Percentiles rank a stretch among this genome's conserved stretches.
These are phyloP conservation scores for Trichoderma sp. DNA, from an alignment of 2,329 filamentous ascomycete species.

Conservation along the genomic window DNA sequence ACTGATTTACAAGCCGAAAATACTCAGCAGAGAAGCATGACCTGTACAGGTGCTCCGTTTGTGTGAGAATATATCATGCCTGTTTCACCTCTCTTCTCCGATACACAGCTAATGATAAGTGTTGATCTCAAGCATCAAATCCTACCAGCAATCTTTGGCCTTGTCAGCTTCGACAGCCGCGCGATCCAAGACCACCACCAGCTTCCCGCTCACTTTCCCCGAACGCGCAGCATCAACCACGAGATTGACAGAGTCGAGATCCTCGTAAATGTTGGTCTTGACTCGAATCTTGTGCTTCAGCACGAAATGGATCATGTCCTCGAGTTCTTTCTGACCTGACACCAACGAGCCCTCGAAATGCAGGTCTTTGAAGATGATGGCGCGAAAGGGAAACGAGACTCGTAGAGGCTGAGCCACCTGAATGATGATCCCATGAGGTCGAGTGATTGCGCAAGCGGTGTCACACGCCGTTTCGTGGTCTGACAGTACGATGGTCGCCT, in stretches of 20 bases:
- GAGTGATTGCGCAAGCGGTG: neutral
- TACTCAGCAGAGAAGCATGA: too few species aligned
- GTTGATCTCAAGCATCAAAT: too few species aligned
- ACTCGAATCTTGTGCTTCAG: neutral
- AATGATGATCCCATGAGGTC: neutral
- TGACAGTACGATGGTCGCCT: neutral
- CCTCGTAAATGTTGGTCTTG: neutral
- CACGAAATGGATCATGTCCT: neutral
- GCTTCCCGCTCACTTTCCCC: neutral
- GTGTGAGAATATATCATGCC: too few species aligned
- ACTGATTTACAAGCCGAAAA: too few species aligned
- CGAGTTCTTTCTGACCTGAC: neutral
- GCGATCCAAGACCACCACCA: neutral
- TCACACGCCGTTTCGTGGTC: neutral
- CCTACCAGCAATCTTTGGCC: too few species aligned
- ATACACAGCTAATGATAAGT: too few species aligned
- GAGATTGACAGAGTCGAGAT: neutral
- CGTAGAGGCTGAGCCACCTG: neutral
- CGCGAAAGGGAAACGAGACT: neutral
- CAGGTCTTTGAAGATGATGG: neutral
- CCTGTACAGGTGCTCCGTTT: too few species aligned
- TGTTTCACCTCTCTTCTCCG: too few species aligned
- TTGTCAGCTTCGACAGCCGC: neutral
- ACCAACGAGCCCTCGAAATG: neutral
- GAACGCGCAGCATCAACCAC: neutral